Base-by-base conservation (phyloP, 2,329 filamentous ascomycete species). In the Corynespora cassiicola region DNA sequence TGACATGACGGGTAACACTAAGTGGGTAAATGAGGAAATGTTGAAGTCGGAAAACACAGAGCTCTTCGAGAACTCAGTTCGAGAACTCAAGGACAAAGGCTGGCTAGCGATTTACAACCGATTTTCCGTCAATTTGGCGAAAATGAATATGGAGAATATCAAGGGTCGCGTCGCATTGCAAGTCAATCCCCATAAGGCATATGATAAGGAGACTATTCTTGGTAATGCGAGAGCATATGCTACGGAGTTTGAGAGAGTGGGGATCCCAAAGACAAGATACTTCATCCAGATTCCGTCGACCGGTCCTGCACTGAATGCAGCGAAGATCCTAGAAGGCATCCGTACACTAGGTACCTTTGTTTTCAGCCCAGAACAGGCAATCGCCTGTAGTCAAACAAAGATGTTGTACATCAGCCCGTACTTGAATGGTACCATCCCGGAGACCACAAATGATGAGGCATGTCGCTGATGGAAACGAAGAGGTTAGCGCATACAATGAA, bases 221-320 rank as follows among this genome's bases (percentile, higher is more conserved):
- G 68, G 69, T 18, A 75, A 78, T 43, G 74, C 72, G 1, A 71
- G 68, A 1, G 57, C 73, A 0, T 78, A 77, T 47, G 75, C 72
- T 27, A 45, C 52, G 4, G 75, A 78, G 50, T 76, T 79, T 36
- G 66, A 67, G 5, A 65, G 60, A 4, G 70, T 65, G 2, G 74
- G 74, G 2, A 73, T 79, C 28, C 47, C 66, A 3, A 66, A 72
- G 12, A 73, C 76, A 39, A 66, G 72, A 8, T 77, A 72, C 51
- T 75, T 71, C 49, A 77, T 79, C 66, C 78, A 79, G 56, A 77
- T 78, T 16, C 75, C 75, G 7, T 69, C 68, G 17, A 78, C 75
- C 0, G 75, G 75, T 0, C 68, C 75, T 0, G 75, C 72, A 7
- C 53, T 78, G 17, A 74, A 71, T 35, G 75, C 74, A 0, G 72